Evolutionary conservation across 2,329 filamentous ascomycete species (phyloP).

Genomic region (Parasarocladium wereldwijsianum): DNA sequence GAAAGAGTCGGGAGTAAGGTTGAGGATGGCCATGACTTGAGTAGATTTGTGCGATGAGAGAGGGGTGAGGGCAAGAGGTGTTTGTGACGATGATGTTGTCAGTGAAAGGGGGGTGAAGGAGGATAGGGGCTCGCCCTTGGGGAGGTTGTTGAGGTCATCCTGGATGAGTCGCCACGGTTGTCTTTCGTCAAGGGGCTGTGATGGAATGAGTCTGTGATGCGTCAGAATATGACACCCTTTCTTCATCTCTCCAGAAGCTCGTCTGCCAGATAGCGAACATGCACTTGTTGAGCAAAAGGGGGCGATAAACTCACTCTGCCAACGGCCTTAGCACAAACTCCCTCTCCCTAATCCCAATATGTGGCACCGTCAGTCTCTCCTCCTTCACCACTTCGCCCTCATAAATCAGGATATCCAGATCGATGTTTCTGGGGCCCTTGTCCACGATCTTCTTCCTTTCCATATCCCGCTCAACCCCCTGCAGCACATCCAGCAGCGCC

Average conservation of each 20-base stretch:
- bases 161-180: conserved; percentile 46
- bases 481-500: conserved; percentile 63
- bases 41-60: conserved; percentile 46
- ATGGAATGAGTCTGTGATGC: conserved; percentile 36
- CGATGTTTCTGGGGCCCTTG: conserved; percentile 89
- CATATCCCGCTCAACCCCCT: conserved; percentile 67
- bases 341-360: conserved; percentile 71
- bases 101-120: conserved; percentile 41
- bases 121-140: conserved; percentile 34
- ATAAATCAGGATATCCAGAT: conserved; percentile 84
- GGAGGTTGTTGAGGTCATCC: conserved; percentile 46
- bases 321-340: conserved; percentile 88
- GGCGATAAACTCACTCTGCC: conserved; percentile 52
- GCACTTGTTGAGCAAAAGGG: too few species aligned
- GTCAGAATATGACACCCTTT: too few species aligned
- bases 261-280: too few species aligned
- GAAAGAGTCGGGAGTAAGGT: conserved; percentile 92
- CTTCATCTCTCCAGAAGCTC: too few species aligned
- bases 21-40: conserved; percentile 84
- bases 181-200: conserved; percentile 32
- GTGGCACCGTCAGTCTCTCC: conserved; percentile 69
- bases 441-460: conserved; percentile 75
- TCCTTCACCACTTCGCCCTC: conserved; percentile 49
- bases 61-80: conserved; percentile 43
- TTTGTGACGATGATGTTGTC: conserved; percentile 20